phyloP scores from a whole-genome alignment of 2,329 filamentous ascomycete genomes.

The Lomentospora prolificans region DNA sequence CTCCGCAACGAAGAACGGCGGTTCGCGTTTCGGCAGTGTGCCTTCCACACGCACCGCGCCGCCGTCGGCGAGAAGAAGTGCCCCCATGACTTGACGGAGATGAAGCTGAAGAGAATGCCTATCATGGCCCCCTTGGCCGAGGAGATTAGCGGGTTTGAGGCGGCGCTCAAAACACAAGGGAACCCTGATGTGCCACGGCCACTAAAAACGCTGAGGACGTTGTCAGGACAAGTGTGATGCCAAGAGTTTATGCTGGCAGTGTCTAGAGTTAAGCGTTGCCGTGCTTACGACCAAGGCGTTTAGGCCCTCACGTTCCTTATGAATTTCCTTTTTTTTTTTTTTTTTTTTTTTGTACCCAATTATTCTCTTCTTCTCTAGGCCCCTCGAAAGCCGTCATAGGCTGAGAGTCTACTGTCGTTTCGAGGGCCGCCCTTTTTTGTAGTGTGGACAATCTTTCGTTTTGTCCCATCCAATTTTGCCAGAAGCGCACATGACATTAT shows the following conservation, averaged over 20 bases:
- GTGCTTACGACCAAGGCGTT: not conserved
- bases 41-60: constrained; percentile 49
- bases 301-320: not conserved
- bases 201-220: not conserved
- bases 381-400: not conserved
- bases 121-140: not conserved
- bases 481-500: not conserved
- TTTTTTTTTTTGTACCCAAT: not conserved
- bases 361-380: constrained; percentile 4
- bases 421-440: not conserved
- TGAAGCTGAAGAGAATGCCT: constrained; percentile 5
- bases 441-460: not conserved
- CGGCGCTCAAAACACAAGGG: not conserved
- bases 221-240: not conserved
- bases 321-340: not conserved
- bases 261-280: not conserved
- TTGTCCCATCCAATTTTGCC: not conserved
- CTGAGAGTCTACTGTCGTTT: not conserved
- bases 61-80: constrained; percentile 44
- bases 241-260: not conserved
- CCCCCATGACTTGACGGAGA: constrained; percentile 27
- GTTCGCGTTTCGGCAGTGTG: constrained; percentile 52
- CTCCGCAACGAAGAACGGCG: constrained; percentile 46
- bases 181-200: constrained; percentile 3
- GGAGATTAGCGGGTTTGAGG: not conserved